Base-by-base conservation (phyloP, 805 yeast genomes). In the Lipomyces yamadae region DNA sequence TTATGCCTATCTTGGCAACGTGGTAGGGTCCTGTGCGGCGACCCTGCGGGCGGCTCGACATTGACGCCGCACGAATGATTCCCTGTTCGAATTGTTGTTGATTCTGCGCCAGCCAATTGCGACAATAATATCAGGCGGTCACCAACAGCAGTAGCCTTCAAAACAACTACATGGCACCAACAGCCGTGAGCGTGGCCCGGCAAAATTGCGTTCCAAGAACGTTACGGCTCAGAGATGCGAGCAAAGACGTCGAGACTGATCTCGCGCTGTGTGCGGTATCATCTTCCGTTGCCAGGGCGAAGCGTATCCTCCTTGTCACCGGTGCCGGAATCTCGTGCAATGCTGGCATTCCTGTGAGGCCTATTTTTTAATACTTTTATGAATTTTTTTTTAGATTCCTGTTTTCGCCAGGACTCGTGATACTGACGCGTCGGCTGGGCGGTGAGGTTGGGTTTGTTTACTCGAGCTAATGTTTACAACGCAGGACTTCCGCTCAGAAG, bases 281-380 rank as follows among this genome's bases (percentile, higher is more conserved):
- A 50, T 42, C 52, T 13, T 15, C 50, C 5, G 64, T 68, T 10
- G 50, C 63, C 24, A 59, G 56, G 52, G 60, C 71, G 24, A 61
- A 65, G 29, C 62, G 65, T 15, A 68, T 68, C 24, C 32, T 68
- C 29, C 42, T 68, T 42, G 67, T 68, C 42, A 68, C 71, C 13
- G 98, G 99, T 6, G 99, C 99, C 1, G 99, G 99, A 0, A 92
- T 94, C 66, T 91, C 97, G 15, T 92, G 97, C 76, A 91, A 90
- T 75, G 98, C 98, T 0, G 98, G 99, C 0, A 95, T 94, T 58
- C 99, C 99, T 2, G 77, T 74, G 66, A 24, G 77, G 65, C 10
- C 53, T 8, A 13, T 50, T 33, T 45, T 59, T 18, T 45, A 15
- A 18, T 29, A 48, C 32, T 24, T 24, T 24, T 24, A 24, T 24